These are phyloP conservation scores for Ilyonectria destructans DNA, from an alignment of 2,329 filamentous ascomycete species.

Conservation along the genomic window DNA sequence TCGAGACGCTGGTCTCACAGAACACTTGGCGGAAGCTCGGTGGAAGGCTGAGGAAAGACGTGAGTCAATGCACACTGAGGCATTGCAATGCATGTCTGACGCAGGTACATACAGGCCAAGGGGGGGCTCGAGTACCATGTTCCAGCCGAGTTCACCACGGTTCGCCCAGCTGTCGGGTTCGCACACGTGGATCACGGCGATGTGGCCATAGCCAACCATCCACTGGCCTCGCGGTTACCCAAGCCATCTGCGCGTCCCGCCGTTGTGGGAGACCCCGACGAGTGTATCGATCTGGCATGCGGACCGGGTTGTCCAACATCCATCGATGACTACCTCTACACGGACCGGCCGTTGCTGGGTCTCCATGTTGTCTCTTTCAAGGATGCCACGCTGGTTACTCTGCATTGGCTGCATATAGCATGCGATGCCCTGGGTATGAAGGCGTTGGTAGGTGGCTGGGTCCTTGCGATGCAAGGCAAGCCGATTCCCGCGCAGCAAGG, in stretches of 20 bases:
- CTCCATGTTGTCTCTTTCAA: constrained; percentile 22
- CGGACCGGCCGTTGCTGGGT: constrained; percentile 22
- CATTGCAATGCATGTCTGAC: constrained; percentile 10
- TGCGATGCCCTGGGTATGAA: constrained; percentile 26
- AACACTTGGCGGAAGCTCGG: constrained; percentile 27
- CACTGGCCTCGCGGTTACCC: constrained; percentile 25
- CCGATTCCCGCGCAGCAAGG: constrained; percentile 7
- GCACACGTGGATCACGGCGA: constrained; percentile 22
- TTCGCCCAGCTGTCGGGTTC: constrained; percentile 25
- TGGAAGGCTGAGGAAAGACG: constrained; percentile 27
- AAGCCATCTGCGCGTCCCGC: constrained; percentile 16
- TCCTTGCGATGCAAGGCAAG: constrained; percentile 14
- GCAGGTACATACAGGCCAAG: neutral
- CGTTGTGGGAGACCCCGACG: constrained; percentile 20
- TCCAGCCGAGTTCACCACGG: constrained; percentile 16
- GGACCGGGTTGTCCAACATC: constrained; percentile 22
- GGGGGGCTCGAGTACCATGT: constrained; percentile 24
- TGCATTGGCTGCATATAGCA: constrained; percentile 22
- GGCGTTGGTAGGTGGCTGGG: constrained; percentile 7
- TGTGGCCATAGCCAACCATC: constrained; percentile 19
- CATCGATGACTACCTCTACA: constrained; percentile 20
- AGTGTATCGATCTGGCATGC: constrained; percentile 22
- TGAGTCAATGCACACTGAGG: constrained; percentile 5
- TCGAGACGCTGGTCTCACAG: constrained; percentile 24
- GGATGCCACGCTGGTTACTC: constrained; percentile 18